These are phyloP conservation scores for Elongisporangium undulatum DNA, from an alignment of 352 stramenopile genomes.

Conservation along the genomic window DNA sequence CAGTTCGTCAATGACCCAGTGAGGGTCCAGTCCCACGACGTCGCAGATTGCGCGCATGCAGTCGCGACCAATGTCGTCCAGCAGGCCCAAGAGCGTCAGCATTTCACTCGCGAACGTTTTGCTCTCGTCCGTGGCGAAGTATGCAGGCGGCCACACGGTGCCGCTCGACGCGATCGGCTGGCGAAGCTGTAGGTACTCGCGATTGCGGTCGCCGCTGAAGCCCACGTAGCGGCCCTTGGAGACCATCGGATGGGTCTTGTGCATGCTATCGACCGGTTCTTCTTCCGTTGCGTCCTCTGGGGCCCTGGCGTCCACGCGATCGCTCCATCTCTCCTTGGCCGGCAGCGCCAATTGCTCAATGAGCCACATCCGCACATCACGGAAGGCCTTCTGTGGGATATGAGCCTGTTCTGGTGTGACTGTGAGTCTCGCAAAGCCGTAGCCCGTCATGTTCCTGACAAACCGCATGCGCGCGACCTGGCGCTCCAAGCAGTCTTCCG, in stretches of 20 bases:
- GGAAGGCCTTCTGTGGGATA: constrained; percentile 52
- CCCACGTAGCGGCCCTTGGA: constrained; percentile 70
- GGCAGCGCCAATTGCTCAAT: constrained; percentile 42
- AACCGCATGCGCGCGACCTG: constrained; percentile 53
- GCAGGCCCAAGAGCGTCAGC: constrained; percentile 46
- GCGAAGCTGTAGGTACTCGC: constrained; percentile 77
- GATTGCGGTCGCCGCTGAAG: constrained; percentile 65
- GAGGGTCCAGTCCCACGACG: constrained; percentile 53
- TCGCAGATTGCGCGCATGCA: constrained; percentile 79
- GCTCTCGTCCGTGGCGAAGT: constrained; percentile 43
- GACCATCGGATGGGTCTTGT: constrained; percentile 32
- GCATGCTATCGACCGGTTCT: constrained; percentile 11
- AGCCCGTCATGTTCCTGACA: constrained; percentile 65
- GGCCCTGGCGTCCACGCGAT: constrained; percentile 46
- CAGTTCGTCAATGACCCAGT: constrained; percentile 62
- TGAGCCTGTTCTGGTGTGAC: constrained; percentile 60
- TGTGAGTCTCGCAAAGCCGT: constrained; percentile 64
- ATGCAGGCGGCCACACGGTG: constrained; percentile 68
- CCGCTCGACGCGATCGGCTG: constrained; percentile 57
- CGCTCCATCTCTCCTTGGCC: constrained; percentile 52
- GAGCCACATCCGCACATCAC: constrained; percentile 59
- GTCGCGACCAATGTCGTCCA: constrained; percentile 63
- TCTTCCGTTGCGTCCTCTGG: constrained; percentile 3
- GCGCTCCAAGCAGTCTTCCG: constrained; percentile 37
- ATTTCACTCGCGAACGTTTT: constrained; percentile 54